Conservation (phyloP, 2,329 filamentous ascomycete genomes). For the Fusarium floridanum region DNA sequence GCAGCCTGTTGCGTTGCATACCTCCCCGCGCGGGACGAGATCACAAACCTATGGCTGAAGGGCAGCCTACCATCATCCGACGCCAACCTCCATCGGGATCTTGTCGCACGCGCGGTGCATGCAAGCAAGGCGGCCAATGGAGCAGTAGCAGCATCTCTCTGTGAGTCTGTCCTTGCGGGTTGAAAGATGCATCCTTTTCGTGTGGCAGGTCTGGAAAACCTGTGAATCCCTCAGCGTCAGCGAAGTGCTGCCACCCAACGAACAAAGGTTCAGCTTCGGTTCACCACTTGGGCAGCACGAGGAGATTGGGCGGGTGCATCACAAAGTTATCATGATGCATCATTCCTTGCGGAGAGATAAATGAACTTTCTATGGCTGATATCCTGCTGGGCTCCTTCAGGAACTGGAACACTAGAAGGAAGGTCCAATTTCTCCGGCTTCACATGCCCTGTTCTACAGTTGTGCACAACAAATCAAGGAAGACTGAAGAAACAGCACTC, state of each 20-base stretch:
- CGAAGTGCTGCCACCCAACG: background rate
- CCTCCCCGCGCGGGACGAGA: constrained; percentile 86
- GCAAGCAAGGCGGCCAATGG: constrained; percentile 55
- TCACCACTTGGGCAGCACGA: background rate
- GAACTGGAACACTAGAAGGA: background rate
- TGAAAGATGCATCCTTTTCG: constrained; percentile 16
- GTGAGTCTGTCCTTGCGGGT: constrained; percentile 50
- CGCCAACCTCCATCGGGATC: constrained; percentile 47
- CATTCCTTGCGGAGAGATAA: background rate
- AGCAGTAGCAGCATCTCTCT: constrained; percentile 50
- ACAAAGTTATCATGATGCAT: background rate
- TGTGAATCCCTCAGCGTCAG: background rate
- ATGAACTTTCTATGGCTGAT: background rate
- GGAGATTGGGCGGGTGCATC: background rate
- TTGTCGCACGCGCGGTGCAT: constrained; percentile 57
- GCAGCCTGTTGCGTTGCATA: constrained; percentile 94
- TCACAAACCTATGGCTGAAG: constrained; percentile 95
- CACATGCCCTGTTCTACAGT: background rate
- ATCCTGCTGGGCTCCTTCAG: background rate
- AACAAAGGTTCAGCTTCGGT: background rate
- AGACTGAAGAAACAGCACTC: background rate
- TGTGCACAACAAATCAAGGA: background rate
- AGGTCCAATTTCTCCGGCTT: background rate
- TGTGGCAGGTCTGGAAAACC: background rate
- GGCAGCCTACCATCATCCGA: constrained; percentile 67